These are phyloP conservation scores for Capronia americana DNA, from an alignment of 2,329 filamentous ascomycete genomes.

Conservation along the genomic window DNA sequence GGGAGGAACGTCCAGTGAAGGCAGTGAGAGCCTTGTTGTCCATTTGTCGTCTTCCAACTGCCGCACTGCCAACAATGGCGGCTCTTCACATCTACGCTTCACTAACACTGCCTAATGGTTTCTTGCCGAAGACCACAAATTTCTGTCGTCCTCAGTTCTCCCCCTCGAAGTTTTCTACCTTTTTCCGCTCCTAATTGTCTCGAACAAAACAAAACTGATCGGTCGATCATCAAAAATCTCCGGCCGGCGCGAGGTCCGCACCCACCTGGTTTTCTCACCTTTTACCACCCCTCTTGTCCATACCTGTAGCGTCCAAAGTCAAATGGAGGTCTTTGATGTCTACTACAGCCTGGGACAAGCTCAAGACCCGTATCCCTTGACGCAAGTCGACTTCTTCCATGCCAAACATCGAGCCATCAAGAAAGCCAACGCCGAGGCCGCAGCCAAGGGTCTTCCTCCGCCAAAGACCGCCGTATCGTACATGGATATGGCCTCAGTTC, in stretches of 20 bases:
- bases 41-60: background rate
- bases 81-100: background rate
- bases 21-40: background rate
- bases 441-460: background rate
- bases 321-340: background rate
- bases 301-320: background rate
- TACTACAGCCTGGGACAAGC: background rate
- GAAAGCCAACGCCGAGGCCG: background rate
- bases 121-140: background rate
- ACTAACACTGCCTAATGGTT: background rate
- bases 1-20: background rate
- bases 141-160: background rate
- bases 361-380: background rate
- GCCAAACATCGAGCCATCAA: background rate
- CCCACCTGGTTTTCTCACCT: background rate
- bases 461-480: conserved; percentile 1
- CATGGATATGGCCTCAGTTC: background rate
- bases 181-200: background rate
- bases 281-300: background rate
- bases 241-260: background rate
- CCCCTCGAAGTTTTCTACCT: background rate
- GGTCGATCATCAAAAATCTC: background rate
- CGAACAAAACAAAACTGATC: background rate
- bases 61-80: background rate
- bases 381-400: conserved; percentile 1